phyloP scores from a whole-genome alignment of 2,329 filamentous ascomycete species.

The Dactylellina leptospora region DNA sequence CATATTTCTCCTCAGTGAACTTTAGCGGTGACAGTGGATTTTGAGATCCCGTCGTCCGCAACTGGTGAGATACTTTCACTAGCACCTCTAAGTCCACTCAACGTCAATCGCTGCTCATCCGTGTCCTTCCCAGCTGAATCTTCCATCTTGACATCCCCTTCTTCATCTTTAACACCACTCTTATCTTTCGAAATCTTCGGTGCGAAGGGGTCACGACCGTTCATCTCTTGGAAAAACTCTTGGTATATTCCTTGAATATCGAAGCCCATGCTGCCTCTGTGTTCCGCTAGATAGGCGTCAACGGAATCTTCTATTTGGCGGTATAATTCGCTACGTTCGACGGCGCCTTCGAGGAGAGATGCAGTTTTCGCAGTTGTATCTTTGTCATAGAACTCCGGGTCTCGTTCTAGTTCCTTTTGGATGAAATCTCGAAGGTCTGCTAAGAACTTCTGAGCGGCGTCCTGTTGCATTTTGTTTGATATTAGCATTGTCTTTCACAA shows the following conservation, averaged over 20 bases:
- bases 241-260: constrained; percentile 28
- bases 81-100: constrained; percentile 33
- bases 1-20: no score
- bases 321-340: constrained; percentile 79
- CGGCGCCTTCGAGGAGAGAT: constrained; percentile 78
- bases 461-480: constrained; percentile 14
- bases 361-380: constrained; percentile 68
- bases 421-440: constrained; percentile 38
- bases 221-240: constrained; percentile 44
- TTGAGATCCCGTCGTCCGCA: constrained; percentile 18
- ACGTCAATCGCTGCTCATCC: constrained; percentile 31
- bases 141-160: constrained; percentile 39
- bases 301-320: constrained; percentile 54
- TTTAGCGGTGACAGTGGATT: constrained; percentile 22
- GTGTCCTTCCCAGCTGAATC: constrained; percentile 15
- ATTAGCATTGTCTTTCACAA: not conserved
- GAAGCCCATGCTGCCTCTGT: constrained; percentile 27
- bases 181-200: not conserved
- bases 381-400: constrained; percentile 50
- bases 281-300: constrained; percentile 60
- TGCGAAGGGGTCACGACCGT: constrained; percentile 24
- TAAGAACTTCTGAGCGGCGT: constrained; percentile 32
- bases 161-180: constrained; percentile 8
- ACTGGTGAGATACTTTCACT: constrained; percentile 45
- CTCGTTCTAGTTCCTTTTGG: constrained; percentile 45